phyloP scores from a whole-genome alignment of 1,284 basidiomycete species.

The Mycena sp. region DNA sequence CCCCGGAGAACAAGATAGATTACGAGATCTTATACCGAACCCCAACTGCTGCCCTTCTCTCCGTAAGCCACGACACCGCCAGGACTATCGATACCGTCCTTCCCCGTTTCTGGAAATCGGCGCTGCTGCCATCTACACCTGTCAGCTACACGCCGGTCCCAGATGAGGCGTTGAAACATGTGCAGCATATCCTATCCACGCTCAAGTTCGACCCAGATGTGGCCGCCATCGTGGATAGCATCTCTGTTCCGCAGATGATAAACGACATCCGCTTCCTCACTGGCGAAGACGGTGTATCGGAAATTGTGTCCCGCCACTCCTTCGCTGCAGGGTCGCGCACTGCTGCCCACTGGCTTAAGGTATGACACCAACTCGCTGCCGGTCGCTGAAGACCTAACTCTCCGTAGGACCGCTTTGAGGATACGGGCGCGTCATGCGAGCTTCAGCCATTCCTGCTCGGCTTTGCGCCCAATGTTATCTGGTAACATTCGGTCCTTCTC shows the following conservation, averaged over 20 bases:
- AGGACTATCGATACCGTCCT: slow-evolving; percentile 58
- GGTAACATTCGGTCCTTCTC: slow-evolving; percentile 52
- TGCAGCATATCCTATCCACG: slow-evolving; percentile 56
- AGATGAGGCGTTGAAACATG: slow-evolving; percentile 54
- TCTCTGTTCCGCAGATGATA: slow-evolving; percentile 70
- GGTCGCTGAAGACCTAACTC: neutral
- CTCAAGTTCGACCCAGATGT: slow-evolving; percentile 69
- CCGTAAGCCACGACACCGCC: slow-evolving; percentile 49
- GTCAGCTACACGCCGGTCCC: slow-evolving; percentile 62
- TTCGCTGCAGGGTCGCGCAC: slow-evolving; percentile 74
- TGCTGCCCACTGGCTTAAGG: slow-evolving; percentile 82
- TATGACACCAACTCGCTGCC: neutral
- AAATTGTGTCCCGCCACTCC: slow-evolving; percentile 79
- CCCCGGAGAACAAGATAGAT: slow-evolving; percentile 4
- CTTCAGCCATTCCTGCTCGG: slow-evolving; percentile 72
- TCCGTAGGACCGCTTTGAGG: slow-evolving; percentile 62
- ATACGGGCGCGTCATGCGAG: slow-evolving; percentile 77
- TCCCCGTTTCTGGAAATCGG: slow-evolving; percentile 70
- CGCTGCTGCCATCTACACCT: slow-evolving; percentile 58
- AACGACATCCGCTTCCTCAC: slow-evolving; percentile 83
- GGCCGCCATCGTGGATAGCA: slow-evolving; percentile 68
- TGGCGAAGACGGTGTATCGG: slow-evolving; percentile 75
- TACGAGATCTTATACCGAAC: slow-evolving; percentile 53
- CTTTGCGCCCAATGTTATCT: slow-evolving; percentile 87
- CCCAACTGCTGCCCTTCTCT: slow-evolving; percentile 54